phyloP scores from a whole-genome alignment of 495 filamentous ascomycete genomes.

The Pseudevernia furfuracea region DNA sequence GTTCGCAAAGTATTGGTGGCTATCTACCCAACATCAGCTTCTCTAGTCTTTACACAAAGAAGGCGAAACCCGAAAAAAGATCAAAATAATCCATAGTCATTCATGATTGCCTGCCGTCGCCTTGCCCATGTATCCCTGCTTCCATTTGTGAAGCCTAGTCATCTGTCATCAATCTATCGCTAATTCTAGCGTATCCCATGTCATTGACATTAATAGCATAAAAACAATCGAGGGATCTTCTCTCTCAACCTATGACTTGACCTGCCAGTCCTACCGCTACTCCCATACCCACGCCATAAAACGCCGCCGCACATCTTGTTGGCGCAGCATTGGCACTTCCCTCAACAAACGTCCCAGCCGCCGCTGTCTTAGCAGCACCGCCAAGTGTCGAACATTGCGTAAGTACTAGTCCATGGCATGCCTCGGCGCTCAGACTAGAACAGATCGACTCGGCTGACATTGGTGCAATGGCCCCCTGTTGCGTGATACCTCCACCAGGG shows the following conservation, averaged over 20 bases:
- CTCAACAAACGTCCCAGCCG: constrained; percentile 25
- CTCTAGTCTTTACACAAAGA: background rate
- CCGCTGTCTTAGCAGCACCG: constrained; percentile 29
- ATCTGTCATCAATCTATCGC: background rate
- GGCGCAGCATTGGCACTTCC: constrained; percentile 30
- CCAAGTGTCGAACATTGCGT: constrained; percentile 44
- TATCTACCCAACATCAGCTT: background rate
- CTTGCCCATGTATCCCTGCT: background rate
- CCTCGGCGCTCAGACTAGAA: constrained; percentile 51
- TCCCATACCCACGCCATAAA: constrained; percentile 38
- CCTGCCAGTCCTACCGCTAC: constrained; percentile 34
- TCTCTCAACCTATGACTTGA: constrained; percentile 15
- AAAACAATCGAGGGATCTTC: background rate
- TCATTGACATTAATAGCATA: background rate
- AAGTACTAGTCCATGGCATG: constrained; percentile 52
- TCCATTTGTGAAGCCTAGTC: background rate
- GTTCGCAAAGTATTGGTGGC: background rate
- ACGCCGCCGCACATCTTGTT: constrained; percentile 38
- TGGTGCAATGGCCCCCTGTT: constrained; percentile 39
- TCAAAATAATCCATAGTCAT: background rate
- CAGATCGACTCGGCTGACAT: constrained; percentile 57
- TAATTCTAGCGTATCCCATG: background rate
- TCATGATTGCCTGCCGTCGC: background rate
- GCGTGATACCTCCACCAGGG: constrained; percentile 45
- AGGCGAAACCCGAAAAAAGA: background rate